Percentiles rank a stretch among this genome's conserved stretches.
Conservation (phyloP, 768 basidiomycete genomes). For the Hygrocybe coccinea region DNA sequence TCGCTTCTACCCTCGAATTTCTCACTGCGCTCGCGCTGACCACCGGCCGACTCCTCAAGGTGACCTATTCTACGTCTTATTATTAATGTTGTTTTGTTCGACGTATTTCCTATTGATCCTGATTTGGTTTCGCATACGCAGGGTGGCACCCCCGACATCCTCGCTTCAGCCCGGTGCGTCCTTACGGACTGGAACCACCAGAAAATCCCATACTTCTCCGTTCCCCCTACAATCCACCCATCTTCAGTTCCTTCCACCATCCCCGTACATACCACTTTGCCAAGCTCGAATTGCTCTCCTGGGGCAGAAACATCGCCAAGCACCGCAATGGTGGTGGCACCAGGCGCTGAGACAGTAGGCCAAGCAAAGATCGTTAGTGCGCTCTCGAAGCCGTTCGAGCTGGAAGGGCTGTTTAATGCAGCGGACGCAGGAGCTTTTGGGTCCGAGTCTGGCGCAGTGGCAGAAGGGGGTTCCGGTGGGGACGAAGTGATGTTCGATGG, state of each 20-base stretch:
- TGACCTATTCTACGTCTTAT: constrained; percentile 19
- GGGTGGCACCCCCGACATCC: constrained; percentile 90
- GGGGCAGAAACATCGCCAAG: constrained; percentile 22
- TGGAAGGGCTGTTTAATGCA: constrained; percentile 72
- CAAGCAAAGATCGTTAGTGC: constrained; percentile 71
- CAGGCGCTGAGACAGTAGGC: constrained; percentile 75
- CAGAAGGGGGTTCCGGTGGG: constrained; percentile 33
- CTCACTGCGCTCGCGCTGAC: constrained; percentile 84
- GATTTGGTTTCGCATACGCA: constrained; percentile 21
- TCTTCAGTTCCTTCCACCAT: constrained; percentile 60
- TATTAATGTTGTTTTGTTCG: neutral
- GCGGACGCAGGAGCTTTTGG: constrained; percentile 81
- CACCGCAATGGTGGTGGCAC: constrained; percentile 41
- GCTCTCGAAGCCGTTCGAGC: constrained; percentile 74
- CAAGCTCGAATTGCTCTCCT: constrained; percentile 15
- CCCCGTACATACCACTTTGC: constrained; percentile 2
- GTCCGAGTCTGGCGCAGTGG: constrained; percentile 38
- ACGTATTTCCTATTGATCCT: neutral
- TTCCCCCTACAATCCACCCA: constrained; percentile 73
- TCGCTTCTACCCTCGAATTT: constrained; percentile 70
- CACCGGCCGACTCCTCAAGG: constrained; percentile 81
- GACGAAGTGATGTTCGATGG: constrained; percentile 41
- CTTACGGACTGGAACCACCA: constrained; percentile 94
- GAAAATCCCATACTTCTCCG: constrained; percentile 86
- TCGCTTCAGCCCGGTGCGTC: constrained; percentile 74